Conservation (phyloP, 78 protist genomes). For the Dictyostelium citrinum region DNA sequence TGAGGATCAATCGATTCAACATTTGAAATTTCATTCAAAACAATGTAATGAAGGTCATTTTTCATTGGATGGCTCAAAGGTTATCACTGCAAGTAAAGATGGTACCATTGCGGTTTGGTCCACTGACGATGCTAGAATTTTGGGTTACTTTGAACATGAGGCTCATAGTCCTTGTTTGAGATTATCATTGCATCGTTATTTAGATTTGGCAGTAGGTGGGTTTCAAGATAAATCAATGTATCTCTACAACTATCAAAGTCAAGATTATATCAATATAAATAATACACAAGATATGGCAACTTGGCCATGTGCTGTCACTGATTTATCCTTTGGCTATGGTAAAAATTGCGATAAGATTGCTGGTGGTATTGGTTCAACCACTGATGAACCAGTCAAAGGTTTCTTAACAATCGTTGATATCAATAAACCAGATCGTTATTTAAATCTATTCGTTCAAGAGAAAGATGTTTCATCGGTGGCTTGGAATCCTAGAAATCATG, state of each 20-base stretch:
- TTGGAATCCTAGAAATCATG: constrained; percentile 1
- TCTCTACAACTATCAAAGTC: neutral
- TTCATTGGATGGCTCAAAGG: neutral
- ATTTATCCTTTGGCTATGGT: constrained; percentile 2
- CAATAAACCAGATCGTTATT: neutral
- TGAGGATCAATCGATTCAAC: neutral
- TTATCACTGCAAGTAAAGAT: neutral
- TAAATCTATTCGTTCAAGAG: neutral
- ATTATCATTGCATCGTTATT: neutral
- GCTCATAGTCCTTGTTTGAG: neutral
- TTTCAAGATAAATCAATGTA: neutral
- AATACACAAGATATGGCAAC: neutral
- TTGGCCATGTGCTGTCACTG: constrained; percentile 19
- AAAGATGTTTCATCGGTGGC: constrained; percentile 11
- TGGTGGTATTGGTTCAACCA: neutral
- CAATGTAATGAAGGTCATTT: neutral
- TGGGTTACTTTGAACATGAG: neutral
- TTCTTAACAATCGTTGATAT: neutral
- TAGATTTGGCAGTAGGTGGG: neutral
- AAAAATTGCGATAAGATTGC: neutral
- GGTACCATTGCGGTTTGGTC: neutral
- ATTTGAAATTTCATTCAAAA: neutral
- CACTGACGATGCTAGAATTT: neutral
- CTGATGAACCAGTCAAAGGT: neutral
- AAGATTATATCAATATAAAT: neutral